phyloP scores from a whole-genome alignment of 2,329 filamentous ascomycete species.

The Xylariaceae sp. region DNA sequence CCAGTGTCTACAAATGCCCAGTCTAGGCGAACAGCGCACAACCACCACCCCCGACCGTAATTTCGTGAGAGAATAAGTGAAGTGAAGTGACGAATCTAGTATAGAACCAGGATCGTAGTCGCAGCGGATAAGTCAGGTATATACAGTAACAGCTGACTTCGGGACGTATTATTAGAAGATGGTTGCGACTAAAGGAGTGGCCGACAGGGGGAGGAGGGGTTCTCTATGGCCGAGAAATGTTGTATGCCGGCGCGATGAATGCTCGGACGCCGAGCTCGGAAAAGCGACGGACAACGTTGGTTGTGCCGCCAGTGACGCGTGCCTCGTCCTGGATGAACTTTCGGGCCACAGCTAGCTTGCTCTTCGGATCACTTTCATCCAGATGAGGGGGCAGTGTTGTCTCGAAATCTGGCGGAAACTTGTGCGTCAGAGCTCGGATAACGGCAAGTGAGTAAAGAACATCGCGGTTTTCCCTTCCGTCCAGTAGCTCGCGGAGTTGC shows the following conservation, averaged over 20 bases:
- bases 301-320: conserved; percentile 60
- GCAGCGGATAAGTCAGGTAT: conserved; percentile 5
- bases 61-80: conserved; percentile 12
- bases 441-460: conserved; percentile 86
- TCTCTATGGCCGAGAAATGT: conserved; percentile 34
- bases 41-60: conserved; percentile 8
- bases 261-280: conserved; percentile 61
- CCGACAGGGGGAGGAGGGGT: neutral
- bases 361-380: conserved; percentile 62
- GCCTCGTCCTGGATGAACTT: conserved; percentile 64
- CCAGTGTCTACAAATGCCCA: conserved; percentile 18
- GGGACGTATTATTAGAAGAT: conserved; percentile 14
- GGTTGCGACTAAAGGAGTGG: neutral
- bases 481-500: conserved; percentile 64
- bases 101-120: conserved; percentile 7
- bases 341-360: conserved; percentile 62
- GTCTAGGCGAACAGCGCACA: conserved; percentile 16
- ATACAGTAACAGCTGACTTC: conserved; percentile 6
- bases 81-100: conserved; percentile 5
- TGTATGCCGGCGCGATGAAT: conserved; percentile 50
- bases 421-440: conserved; percentile 66
- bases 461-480: conserved; percentile 80
- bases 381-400: conserved; percentile 53
- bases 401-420: conserved; percentile 55
- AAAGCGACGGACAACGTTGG: conserved; percentile 65